Conservation (phyloP, 2,329 filamentous ascomycete genomes). For the Ilyonectria robusta region DNA sequence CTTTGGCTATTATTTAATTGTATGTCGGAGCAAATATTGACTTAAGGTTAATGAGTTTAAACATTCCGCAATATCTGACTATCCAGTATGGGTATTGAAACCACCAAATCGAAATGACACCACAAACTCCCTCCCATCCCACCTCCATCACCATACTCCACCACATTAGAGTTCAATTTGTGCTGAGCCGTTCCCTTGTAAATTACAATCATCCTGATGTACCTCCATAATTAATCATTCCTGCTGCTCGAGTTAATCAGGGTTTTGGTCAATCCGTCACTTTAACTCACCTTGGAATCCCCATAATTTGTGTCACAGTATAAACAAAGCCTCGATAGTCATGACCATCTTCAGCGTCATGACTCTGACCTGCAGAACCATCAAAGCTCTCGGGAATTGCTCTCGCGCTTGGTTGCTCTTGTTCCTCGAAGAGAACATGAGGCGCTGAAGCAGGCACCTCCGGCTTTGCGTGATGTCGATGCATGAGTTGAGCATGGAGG, state of each 20-base stretch:
- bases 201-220: background rate
- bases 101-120: background rate
- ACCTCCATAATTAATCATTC: background rate
- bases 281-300: background rate
- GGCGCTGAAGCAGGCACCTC: constrained; percentile 11
- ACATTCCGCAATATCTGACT: too few species aligned
- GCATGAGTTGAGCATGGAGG: constrained; percentile 51
- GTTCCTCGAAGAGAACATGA: constrained; percentile 27
- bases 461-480: constrained; percentile 42
- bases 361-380: background rate
- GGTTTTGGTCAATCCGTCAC: background rate
- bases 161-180: background rate
- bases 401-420: constrained; percentile 30
- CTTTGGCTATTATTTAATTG: too few species aligned
- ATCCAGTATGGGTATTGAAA: background rate
- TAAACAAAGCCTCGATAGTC: background rate
- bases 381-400: constrained; percentile 12
- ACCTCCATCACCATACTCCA: too few species aligned
- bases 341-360: too few species aligned
- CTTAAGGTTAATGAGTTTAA: too few species aligned
- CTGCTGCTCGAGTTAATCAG: background rate
- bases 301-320: background rate
- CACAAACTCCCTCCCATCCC: background rate
- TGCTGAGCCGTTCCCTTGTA: background rate
- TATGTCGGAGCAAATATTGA: too few species aligned